Base-by-base conservation (phyloP, 2,329 filamentous ascomycete species). In the Pyricularia pennisetigena region DNA sequence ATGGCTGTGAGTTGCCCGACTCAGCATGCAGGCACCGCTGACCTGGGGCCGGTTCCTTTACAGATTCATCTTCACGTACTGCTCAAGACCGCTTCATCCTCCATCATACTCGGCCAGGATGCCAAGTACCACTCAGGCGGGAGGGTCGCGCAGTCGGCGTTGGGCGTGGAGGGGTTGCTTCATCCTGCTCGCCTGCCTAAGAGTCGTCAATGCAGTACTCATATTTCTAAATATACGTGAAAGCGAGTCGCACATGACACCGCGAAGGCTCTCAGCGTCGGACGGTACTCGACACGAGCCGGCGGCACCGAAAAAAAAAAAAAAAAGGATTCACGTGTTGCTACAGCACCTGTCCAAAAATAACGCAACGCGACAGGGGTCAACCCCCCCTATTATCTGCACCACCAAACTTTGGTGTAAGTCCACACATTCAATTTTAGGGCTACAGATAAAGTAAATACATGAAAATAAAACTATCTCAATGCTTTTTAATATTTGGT, bases 141-240 rank as follows among this genome's bases (percentile, higher is more conserved):
- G 0, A 78, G 81, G 68, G 74, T 83, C 1, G 74, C 79, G 3
- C 77, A 78, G 24, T 23, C 23, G 2, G 75, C 73, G 0, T 74
- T 78, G 24, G 81, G 82, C n/a, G 4, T 85, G 82, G 82, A 78
- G 82, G 41, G 83, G 82, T 82, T 78, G 81, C 2, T 84, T 84
- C 68, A 82, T 81, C 79, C 74, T 83, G n/a, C 69, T 84, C 4
- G 74, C 77, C 12, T 82, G 82, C 6, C 68, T 79, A 61, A 71
- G 74, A 2, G 79, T 78, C 6, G 66, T 72, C 0, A 70, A 83
- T 9, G 71, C 76, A 0, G 5, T 79, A 7, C 24, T 78, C 20
- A 79, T 79, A 57, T 49, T 82, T 9, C 7, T 80, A 64, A 76
- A 81, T 59, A 75, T 81, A 2, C 75, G 77, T 35, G 84, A 87